Conservation (phyloP, 208 protist species). For the Crithidia bombi region DNA sequence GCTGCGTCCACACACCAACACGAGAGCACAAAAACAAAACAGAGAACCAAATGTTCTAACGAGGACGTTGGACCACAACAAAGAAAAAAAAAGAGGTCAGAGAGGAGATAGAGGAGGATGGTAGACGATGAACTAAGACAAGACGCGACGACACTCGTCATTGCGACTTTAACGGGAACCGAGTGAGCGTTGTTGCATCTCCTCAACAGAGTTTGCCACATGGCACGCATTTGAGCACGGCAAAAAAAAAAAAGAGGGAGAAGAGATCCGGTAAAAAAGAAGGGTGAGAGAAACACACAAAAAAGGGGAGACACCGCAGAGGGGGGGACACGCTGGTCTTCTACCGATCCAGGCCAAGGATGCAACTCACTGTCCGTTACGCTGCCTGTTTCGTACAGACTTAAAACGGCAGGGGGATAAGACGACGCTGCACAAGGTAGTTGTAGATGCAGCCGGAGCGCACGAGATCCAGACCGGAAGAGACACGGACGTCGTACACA, state of each 20-base stretch:
- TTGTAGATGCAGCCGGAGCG: conserved; percentile 79
- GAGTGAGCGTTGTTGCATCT: too few relatives aligned
- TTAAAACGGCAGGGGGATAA: conserved; percentile 61
- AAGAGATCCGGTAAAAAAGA: not conserved
- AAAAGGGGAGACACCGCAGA: not conserved
- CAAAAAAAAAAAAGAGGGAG: conserved; percentile 2
- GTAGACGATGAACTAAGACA: conserved; percentile 9
- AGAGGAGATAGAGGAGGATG: not conserved
- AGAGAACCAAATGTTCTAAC: not conserved
- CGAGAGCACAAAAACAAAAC: not conserved
- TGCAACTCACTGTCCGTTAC: too few relatives aligned
- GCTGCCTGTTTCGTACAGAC: too few relatives aligned
- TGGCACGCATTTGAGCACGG: not conserved
- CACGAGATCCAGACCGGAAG: conserved; percentile 79
- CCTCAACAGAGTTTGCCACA: conserved; percentile 1
- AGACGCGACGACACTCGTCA: too few relatives aligned
- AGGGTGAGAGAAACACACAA: not conserved
- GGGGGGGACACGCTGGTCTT: not conserved
- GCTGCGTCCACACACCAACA: too few relatives aligned
- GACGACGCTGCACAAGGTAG: conserved; percentile 64
- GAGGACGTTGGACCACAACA: too few relatives aligned
- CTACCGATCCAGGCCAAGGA: too few relatives aligned
- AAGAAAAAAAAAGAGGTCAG: not conserved
- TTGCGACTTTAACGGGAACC: not conserved
- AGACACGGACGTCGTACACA: conserved; percentile 86